Evolutionary conservation across 306 rosid species (phyloP), one percentile per base, ranked within the genome.

Genomic region (Mimosa bimucronata): DNA sequence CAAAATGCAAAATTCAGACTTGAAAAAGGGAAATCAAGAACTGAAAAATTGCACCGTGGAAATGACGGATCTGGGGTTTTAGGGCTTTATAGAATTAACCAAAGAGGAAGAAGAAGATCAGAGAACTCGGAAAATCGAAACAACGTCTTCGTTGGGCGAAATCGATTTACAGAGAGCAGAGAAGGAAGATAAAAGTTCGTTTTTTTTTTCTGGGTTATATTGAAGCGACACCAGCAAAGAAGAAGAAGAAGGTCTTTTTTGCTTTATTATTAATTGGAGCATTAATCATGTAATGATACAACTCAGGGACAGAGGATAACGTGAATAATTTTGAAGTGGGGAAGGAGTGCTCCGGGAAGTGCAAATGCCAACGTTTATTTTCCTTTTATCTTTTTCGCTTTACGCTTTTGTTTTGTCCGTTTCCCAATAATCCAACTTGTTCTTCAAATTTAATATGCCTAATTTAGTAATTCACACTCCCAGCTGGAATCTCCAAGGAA

Each of bases 291-390:
- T 26, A 37, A 21, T 52, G 30, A 30, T 50, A 62, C 77, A 28
- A 31, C 75, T 37, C 75, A 77, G 16, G 9, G 23, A n/a, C 70
- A 25, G 45, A 45, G 48, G 41, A 44, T 28, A 48, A 5, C 23
- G 45, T 28, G 19, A 29, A 4, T n/a, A 14, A 55, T 74, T 74
- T 66, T 30, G 62, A 50, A 75, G 76, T 30, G 66, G 67, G 14
- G 23, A 21, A 1, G 38, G 5, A 34, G 38, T 34, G 37, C 34
- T 21, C 69, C 66, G 79, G 79, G 46, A 80, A 60, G 40, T 0
- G 46, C 55, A 40, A 58, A 30, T 57, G 77, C 77, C 80, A 81
- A 75, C 84, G 80, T 67, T 75, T 58, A 44, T 75, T 38, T 79
- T 58, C 9, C 18, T 42, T 57, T 57, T 4, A 13, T 60, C 23